Evolutionary conservation across 177 flowering plant species (phyloP), one percentile per base, ranked within the genome.

Genomic region (Telopea speciosissima): DNA sequence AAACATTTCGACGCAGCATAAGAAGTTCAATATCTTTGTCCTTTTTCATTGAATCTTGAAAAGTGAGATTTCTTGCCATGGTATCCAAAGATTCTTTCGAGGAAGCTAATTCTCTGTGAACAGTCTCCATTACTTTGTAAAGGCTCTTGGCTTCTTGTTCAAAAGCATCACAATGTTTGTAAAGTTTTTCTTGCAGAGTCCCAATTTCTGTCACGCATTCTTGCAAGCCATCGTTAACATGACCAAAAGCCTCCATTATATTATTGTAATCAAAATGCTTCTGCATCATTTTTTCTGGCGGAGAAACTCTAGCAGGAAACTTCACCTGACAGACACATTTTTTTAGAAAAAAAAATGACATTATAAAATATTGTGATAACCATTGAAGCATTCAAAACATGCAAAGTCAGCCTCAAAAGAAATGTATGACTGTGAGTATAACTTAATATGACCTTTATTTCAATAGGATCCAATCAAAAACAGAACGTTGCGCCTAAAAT

Each of bases 1-100:
- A 67, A 58, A 84, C 67, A 63, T 79, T 80, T 75, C 73, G 80
- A 49, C 67, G 81, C 83, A 88, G 25, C 6, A 60, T 44, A 67
- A 62, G 67, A 70, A 74, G 68, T 78, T 87, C 84, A 70, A 71
- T 67, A 56, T 89, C 93, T 65, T 81, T 88, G 65, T 86, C 86
- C 59, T 81, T 83, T 63, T 63, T 71, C 68, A 67, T 31, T 6
- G 73, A 81, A 66, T 86, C 83, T n/a, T 86, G 68, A 26, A 60
- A 72, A 60, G 68, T 4, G 24, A 81, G 16, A 8, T 86, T 84
- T 61, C 74, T 78, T 74, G 79, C 83, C 79, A 84, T n/a, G 24
- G 82, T 75, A 63, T 85, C 88, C 64, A 52, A 70, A 25, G 80
- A 81, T 72, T 84, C 81, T 45, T 70, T 82, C 31, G 70, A 78